These are phyloP conservation scores for Chrysoporthe austroafricana DNA, from an alignment of 2,329 filamentous ascomycete species.

Conservation along the genomic window DNA sequence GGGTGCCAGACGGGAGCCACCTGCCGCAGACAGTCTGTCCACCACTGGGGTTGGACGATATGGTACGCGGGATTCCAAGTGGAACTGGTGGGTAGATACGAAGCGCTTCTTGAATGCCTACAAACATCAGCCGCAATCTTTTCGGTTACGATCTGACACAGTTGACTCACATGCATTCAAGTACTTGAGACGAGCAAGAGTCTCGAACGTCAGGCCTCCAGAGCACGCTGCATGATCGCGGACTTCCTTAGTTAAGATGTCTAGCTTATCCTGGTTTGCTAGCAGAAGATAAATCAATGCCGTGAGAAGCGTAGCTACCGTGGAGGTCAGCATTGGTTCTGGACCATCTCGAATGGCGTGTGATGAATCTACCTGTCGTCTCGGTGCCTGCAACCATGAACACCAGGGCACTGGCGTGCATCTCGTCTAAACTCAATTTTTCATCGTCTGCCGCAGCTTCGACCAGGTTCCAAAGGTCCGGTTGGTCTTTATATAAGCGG, in stretches of 20 bases:
- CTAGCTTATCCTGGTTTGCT: neutral
- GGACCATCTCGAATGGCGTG: neutral
- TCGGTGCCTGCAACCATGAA: conserved; percentile 25
- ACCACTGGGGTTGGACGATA: conserved; percentile 32
- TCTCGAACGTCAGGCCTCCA: conserved; percentile 1
- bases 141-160: too few relatives aligned
- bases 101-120: conserved; percentile 37
- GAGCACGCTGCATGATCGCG: neutral
- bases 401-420: conserved; percentile 9
- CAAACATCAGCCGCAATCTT: neutral
- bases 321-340: neutral
- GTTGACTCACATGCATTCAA: conserved; percentile 19
- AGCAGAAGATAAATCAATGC: conserved; percentile 18
- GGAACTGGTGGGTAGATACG: conserved; percentile 41
- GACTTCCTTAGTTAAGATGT: conserved; percentile 7
- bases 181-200: conserved; percentile 18
- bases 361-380: conserved; percentile 17
- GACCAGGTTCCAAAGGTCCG: conserved; percentile 17
- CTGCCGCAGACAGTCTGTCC: conserved; percentile 39
- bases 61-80: conserved; percentile 34
- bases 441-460: neutral
- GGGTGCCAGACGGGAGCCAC: conserved; percentile 40
- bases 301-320: conserved; percentile 15
- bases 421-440: conserved; percentile 6
- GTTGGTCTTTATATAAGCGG: neutral